These are phyloP conservation scores for Helianthus annuus DNA, from an alignment of 129 eudicot species.

Conservation along the genomic window DNA sequence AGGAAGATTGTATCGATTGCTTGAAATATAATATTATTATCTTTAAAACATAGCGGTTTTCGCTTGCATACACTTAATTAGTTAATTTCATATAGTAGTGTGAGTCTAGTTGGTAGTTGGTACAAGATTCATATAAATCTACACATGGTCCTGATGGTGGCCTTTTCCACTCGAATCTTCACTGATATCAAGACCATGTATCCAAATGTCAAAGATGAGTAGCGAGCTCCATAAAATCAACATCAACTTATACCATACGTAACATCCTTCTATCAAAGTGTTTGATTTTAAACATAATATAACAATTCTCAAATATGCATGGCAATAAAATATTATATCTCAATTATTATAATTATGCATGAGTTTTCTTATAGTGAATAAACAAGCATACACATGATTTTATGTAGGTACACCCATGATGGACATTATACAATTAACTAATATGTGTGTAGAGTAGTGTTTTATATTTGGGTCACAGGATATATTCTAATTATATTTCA, in stretches of 20 bases:
- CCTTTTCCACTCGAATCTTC: neutral
- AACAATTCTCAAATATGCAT: neutral
- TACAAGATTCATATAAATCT: neutral
- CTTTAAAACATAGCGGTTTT: no score
- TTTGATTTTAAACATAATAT: neutral
- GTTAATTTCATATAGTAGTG: no score
- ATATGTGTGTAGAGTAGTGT: no score
- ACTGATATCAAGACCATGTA: neutral
- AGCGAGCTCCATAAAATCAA: neutral
- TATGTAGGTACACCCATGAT: no score
- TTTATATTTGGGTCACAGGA: no score
- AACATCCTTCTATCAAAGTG: neutral
- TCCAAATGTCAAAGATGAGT: neutral
- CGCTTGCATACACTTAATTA: no score
- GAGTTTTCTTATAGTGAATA: neutral
- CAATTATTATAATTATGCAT: neutral
- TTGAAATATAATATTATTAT: no score
- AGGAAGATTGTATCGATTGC: no score
- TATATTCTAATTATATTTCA: no score
- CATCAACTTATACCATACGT: neutral
- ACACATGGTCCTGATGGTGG: neutral
- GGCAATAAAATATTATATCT: neutral
- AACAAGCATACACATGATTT: neutral
- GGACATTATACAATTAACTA: no score
- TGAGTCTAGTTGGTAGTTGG: no score